Conservation (phyloP, 2,329 filamentous ascomycete genomes). For the Penicillium olsonii region DNA sequence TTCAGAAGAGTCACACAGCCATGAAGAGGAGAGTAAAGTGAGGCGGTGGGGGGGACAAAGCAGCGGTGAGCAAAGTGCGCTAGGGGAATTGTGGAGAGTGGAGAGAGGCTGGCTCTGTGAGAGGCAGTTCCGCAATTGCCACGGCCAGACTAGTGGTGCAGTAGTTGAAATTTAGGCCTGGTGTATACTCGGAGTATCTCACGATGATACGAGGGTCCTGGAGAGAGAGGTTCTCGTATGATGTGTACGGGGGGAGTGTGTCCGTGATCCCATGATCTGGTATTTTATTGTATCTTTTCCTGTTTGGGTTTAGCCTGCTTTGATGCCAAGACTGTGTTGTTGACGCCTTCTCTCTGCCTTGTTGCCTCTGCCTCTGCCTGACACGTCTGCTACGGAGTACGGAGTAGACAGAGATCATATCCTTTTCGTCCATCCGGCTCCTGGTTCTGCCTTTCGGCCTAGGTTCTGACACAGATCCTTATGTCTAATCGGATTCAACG, state of each 20-base stretch:
- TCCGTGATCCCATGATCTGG: conserved; percentile 5
- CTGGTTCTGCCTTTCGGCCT: background rate
- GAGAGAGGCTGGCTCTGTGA: conserved; percentile 9
- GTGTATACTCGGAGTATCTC: too few species aligned
- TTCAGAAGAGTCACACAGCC: conserved; percentile 29
- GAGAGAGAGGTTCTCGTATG: background rate
- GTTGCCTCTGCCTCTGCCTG: background rate
- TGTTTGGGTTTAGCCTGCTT: background rate
- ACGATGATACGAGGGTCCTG: too few species aligned
- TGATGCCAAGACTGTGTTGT: background rate
- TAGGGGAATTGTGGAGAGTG: conserved; percentile 37
- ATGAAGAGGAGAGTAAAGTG: conserved; percentile 24
- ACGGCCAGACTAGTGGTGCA: background rate
- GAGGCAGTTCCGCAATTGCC: conserved; percentile 4
- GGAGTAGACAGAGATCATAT: background rate
- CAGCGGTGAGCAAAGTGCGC: conserved; percentile 46
- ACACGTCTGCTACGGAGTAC: too few species aligned
- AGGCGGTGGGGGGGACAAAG: conserved; percentile 47
- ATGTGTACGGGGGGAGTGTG: background rate
- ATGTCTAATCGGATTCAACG: background rate
- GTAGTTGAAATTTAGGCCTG: too few species aligned
- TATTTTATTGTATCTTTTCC: conserved; percentile 6
- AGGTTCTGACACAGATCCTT: conserved; percentile 1
- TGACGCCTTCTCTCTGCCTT: background rate
- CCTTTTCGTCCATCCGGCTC: background rate